phyloP scores from a whole-genome alignment of 768 basidiomycete genomes.

The Roridomyces roridus region DNA sequence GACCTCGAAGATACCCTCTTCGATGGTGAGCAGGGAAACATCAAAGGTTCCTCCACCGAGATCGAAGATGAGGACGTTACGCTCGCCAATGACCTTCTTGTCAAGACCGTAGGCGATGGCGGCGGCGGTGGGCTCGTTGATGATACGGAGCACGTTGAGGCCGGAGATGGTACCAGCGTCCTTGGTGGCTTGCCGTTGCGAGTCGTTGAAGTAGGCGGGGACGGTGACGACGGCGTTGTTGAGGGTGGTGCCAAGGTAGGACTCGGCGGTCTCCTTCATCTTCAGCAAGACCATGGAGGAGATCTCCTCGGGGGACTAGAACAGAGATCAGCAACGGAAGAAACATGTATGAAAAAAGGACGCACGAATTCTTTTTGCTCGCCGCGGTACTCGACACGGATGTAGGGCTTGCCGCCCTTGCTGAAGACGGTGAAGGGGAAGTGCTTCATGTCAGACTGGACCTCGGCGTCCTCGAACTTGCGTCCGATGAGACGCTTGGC shows the following conservation, averaged over 20 bases:
- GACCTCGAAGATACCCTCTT: slow-evolving; percentile 98
- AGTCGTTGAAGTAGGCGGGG: slow-evolving; percentile 99
- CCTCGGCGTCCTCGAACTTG: slow-evolving; percentile 85
- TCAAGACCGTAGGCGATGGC: slow-evolving; percentile 99
- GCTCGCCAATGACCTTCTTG: slow-evolving; percentile 89
- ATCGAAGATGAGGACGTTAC: slow-evolving; percentile 98
- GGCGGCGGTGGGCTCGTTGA: slow-evolving; percentile 98
- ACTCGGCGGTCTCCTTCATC: slow-evolving; percentile 99
- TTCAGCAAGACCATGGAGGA: slow-evolving; percentile 97
- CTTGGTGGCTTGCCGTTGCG: slow-evolving; percentile 98
- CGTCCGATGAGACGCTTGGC: slow-evolving; percentile 26
- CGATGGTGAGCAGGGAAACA: slow-evolving; percentile 95
- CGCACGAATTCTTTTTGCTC: slow-evolving; percentile 93
- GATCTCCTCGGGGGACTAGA: slow-evolving; percentile 92
- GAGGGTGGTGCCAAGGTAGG: slow-evolving; percentile 86
- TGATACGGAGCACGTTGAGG: slow-evolving; percentile 95
- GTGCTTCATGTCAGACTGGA: slow-evolving; percentile 80
- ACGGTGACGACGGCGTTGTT: slow-evolving; percentile 95
- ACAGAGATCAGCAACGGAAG: slow-evolving; percentile 32
- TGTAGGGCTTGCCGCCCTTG: slow-evolving; percentile 88
- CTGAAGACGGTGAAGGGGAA: slow-evolving; percentile 93
- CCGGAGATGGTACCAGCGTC: slow-evolving; percentile 96
- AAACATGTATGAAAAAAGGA: slow-evolving; percentile 22
- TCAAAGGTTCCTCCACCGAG: slow-evolving; percentile 98
- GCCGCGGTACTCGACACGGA: slow-evolving; percentile 89